phyloP scores from a whole-genome alignment of 306 rosid genomes.

The Cicer pinnatifidum region DNA sequence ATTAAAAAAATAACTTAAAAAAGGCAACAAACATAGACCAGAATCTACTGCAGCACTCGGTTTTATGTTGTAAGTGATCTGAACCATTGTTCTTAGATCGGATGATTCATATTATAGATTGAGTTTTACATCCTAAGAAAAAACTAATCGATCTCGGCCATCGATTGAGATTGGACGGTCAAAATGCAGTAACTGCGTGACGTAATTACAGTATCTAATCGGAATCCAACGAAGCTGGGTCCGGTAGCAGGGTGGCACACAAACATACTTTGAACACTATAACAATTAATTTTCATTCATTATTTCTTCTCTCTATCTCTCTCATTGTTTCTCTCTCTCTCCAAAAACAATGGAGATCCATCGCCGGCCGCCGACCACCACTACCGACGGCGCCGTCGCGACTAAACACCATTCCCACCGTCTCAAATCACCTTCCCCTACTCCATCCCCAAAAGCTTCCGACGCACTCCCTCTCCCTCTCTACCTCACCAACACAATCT shows the following conservation, averaged over 20 bases:
- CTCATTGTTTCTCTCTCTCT: neutral
- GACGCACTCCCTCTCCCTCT: constrained; percentile 71
- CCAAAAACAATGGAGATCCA: constrained; percentile 43
- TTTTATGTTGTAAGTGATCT: too few species aligned
- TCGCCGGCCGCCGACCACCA: constrained; percentile 37
- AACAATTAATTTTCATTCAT: constrained; percentile 3
- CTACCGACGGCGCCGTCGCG: neutral
- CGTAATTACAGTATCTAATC: too few species aligned
- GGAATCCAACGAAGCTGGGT: neutral
- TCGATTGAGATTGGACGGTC: too few species aligned
- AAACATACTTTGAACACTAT: neutral
- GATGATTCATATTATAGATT: too few species aligned
- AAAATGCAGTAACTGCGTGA: too few species aligned
- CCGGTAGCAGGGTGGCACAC: constrained; percentile 34
- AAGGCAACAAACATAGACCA: too few species aligned
- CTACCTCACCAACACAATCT: constrained; percentile 64
- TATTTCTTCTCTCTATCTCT: neutral
- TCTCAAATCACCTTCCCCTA: constrained; percentile 12
- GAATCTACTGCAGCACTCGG: too few species aligned
- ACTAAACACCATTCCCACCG: neutral
- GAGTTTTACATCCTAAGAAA: too few species aligned
- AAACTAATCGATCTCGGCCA: too few species aligned
- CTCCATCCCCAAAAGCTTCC: constrained; percentile 54
- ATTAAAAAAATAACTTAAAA: too few species aligned
- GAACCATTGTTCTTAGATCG: too few species aligned